Evolutionary conservation across 805 yeast genomes (phyloP).

Genomic region (Isabelozyma rhagii): DNA sequence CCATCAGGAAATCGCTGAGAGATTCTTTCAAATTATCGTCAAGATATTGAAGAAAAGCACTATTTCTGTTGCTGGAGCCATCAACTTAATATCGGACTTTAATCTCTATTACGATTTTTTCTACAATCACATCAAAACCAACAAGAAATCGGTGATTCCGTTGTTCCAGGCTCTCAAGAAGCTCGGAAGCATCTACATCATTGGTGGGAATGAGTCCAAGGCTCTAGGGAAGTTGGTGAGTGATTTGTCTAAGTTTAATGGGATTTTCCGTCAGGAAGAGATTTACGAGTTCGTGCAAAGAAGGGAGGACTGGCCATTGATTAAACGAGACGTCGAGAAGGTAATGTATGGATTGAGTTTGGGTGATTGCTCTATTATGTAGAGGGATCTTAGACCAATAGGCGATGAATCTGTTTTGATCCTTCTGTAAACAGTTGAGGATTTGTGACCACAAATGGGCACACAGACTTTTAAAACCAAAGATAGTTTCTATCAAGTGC

Average conservation of each 20-base stretch:
- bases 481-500: too few relatives aligned
- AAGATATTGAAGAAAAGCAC: slow-evolving; percentile 70
- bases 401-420: too few relatives aligned
- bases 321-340: slow-evolving; percentile 80
- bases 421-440: too few relatives aligned
- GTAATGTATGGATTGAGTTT: slow-evolving; percentile 90
- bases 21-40: slow-evolving; percentile 74
- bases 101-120: slow-evolving; percentile 77
- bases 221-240: slow-evolving; percentile 81
- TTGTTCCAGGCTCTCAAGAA: slow-evolving; percentile 77
- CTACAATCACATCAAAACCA: slow-evolving; percentile 42
- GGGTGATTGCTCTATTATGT: slow-evolving; percentile 69
- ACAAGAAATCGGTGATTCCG: slow-evolving; percentile 67
- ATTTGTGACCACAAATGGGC: too few relatives aligned
- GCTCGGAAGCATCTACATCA: slow-evolving; percentile 79
- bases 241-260: slow-evolving; percentile 81
- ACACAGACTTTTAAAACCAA: too few relatives aligned
- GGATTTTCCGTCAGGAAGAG: slow-evolving; percentile 88
- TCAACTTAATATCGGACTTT: slow-evolving; percentile 75
- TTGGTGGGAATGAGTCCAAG: slow-evolving; percentile 69
- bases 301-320: slow-evolving; percentile 79
- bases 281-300: slow-evolving; percentile 89
- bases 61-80: slow-evolving; percentile 79
- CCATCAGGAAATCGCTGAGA: slow-evolving; percentile 88
- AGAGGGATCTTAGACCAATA: neutral